Conservation (phyloP, 2,329 filamentous ascomycete species). For the Lasiodiplodia gonubiensis region DNA sequence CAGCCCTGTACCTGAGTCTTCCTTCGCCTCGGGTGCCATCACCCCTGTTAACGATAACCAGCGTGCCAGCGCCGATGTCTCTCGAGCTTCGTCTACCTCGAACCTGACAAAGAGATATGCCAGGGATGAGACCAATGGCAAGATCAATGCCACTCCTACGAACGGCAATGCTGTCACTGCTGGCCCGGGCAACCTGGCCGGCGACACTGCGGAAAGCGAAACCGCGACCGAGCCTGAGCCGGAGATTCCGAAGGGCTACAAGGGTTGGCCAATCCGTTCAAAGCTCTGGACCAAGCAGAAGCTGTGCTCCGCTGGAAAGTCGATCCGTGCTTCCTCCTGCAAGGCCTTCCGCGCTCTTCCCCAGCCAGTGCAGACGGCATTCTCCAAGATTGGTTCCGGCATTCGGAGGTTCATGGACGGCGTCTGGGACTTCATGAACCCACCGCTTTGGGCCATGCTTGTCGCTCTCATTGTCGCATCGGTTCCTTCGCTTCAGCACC, state of each 20-base stretch:
- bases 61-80: constrained; percentile 32
- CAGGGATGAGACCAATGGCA: constrained; percentile 43
- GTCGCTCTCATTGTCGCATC: constrained; percentile 89
- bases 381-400: constrained; percentile 51
- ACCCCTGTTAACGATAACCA: constrained; percentile 44
- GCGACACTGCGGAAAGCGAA: constrained; percentile 34
- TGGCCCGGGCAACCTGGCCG: constrained; percentile 48
- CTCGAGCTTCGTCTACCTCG: constrained; percentile 34
- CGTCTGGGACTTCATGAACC: constrained; percentile 95
- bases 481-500: constrained; percentile 76
- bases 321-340: constrained; percentile 41
- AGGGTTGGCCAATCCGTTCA: constrained; percentile 42
- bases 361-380: constrained; percentile 55
- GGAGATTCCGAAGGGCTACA: constrained; percentile 40
- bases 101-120: constrained; percentile 45
- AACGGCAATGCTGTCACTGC: constrained; percentile 54
- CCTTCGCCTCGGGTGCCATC: constrained; percentile 54
- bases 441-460: constrained; percentile 96
- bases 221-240: background rate
- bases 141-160: constrained; percentile 50
- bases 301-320: constrained; percentile 33
- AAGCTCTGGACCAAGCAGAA: constrained; percentile 29
- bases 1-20: constrained; percentile 41
- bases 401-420: constrained; percentile 65
- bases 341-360: constrained; percentile 59